Evolutionary conservation across 2,329 filamentous ascomycete genomes (phyloP).

Genomic region (Ceratocystiopsis minuta): DNA sequence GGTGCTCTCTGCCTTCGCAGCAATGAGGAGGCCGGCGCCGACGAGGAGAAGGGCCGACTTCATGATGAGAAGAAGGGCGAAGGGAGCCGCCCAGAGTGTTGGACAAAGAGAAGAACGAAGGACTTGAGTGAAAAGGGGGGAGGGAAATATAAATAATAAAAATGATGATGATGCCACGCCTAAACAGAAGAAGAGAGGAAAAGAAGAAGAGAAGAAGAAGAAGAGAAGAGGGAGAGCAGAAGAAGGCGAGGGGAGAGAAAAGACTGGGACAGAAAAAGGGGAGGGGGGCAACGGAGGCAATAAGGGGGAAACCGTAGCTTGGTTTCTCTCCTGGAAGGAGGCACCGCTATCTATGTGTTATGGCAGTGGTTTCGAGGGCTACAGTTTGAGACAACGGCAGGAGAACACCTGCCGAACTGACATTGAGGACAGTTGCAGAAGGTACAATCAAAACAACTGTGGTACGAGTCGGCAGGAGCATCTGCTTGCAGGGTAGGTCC

Average conservation of each 20-base stretch:
- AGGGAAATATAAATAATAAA: background rate
- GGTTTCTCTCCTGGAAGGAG: too few relatives aligned
- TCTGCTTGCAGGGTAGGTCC: too few relatives aligned
- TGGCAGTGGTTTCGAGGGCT: too few relatives aligned
- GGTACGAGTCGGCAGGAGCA: too few relatives aligned
- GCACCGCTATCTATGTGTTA: too few relatives aligned
- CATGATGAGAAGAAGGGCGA: conserved; percentile 5
- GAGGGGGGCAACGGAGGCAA: too few relatives aligned
- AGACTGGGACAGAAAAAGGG: background rate
- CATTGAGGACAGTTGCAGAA: too few relatives aligned
- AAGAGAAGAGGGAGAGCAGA: background rate
- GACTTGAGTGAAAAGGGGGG: background rate
- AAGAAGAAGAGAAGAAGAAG: background rate
- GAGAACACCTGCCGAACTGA: too few relatives aligned
- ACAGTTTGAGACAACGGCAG: too few relatives aligned
- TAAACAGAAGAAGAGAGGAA: conserved; percentile 1
- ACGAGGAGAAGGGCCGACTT: conserved; percentile 6
- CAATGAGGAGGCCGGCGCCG: conserved; percentile 4
- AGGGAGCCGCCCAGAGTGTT: background rate
- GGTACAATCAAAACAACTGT: too few relatives aligned
- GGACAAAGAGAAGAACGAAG: background rate
- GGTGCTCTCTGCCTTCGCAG: background rate
- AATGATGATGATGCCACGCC: conserved; percentile 4
- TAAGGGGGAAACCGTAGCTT: too few relatives aligned
- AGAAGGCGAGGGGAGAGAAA: background rate